A percentile compares a stretch with the other conserved stretches of the same genome.
These are phyloP conservation scores for Trichoderma atroviride DNA, from an alignment of 2,329 filamentous ascomycete species.

Conservation along the genomic window DNA sequence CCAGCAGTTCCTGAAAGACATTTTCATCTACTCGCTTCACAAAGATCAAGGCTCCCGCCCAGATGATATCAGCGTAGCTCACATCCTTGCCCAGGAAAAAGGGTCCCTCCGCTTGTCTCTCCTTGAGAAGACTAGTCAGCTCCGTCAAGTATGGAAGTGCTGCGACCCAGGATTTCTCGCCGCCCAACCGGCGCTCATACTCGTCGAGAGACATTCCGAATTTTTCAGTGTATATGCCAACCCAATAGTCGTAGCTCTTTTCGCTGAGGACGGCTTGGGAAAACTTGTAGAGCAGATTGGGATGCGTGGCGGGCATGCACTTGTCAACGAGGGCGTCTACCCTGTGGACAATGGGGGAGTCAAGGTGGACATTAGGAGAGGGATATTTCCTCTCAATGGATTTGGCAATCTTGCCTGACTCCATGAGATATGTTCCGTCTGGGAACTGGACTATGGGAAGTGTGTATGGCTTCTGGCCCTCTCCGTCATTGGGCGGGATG, in stretches of 20 bases:
- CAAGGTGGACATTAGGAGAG: conserved; percentile 58
- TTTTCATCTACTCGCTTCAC: conserved; percentile 41
- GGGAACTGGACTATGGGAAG: conserved; percentile 58
- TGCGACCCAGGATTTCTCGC: conserved; percentile 52
- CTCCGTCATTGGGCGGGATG: conserved; percentile 24
- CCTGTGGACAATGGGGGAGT: conserved; percentile 52
- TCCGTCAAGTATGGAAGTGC: conserved; percentile 43
- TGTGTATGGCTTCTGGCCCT: conserved; percentile 14
- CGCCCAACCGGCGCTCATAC: conserved; percentile 50
- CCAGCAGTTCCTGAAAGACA: conserved; percentile 41
- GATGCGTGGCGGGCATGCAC: conserved; percentile 40
- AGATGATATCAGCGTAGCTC: conserved; percentile 61
- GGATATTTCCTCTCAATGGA: conserved; percentile 63
- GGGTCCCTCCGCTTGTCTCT: conserved; percentile 55
- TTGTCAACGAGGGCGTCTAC: conserved; percentile 46
- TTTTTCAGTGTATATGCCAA: conserved; percentile 50
- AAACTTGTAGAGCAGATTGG: conserved; percentile 52
- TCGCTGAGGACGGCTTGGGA: conserved; percentile 55
- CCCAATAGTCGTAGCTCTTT: conserved; percentile 57
- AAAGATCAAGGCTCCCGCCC: conserved; percentile 53
- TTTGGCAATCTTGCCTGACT: conserved; percentile 62
- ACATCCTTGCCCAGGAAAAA: conserved; percentile 62
- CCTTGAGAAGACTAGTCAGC: conserved; percentile 52
- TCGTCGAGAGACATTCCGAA: conserved; percentile 59
- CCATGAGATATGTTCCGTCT: conserved; percentile 63